Conservation (phyloP, 208 protist genomes). For the Leishmania turanica region DNA sequence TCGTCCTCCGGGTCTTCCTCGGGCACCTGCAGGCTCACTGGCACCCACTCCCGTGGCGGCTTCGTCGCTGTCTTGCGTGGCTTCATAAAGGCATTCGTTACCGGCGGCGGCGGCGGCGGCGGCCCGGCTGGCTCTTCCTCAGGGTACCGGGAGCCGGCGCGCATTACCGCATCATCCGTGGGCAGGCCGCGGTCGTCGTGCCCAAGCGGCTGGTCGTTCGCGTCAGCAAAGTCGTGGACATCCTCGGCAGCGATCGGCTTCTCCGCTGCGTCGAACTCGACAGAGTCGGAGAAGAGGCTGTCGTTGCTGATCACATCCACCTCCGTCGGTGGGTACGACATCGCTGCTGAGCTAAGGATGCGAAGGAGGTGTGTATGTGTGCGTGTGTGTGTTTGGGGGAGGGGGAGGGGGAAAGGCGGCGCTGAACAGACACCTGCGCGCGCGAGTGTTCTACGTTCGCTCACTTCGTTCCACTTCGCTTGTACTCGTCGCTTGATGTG, state of each 20-base stretch:
- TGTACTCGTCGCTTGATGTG: no score
- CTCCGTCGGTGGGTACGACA: slow-evolving; percentile 70
- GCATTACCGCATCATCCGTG: slow-evolving; percentile 15
- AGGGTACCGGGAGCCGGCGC: slow-evolving; percentile 11
- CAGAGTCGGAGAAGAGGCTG: slow-evolving; percentile 73
- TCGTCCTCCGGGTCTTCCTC: slow-evolving; percentile 72
- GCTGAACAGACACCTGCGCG: neutral
- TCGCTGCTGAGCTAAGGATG: neutral
- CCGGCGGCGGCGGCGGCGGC: slow-evolving; percentile 19
- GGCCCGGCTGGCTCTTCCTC: slow-evolving; percentile 25
- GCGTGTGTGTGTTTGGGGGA: neutral
- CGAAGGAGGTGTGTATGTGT: neutral
- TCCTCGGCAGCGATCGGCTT: slow-evolving; percentile 38
- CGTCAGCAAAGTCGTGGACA: slow-evolving; percentile 2
- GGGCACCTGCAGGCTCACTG: slow-evolving; percentile 42
- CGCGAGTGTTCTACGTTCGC: no score
- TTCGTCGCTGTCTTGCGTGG: slow-evolving; percentile 40
- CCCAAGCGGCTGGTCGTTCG: neutral
- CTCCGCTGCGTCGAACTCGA: slow-evolving; percentile 64
- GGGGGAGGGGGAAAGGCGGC: no score
- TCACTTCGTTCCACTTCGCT: no score
- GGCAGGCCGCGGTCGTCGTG: slow-evolving; percentile 12
- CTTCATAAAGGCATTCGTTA: slow-evolving; percentile 58
- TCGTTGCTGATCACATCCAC: slow-evolving; percentile 60
- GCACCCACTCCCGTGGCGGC: slow-evolving; percentile 46